phyloP scores from a whole-genome alignment of 768 basidiomycete genomes.

The Pulveroboletus sp. region DNA sequence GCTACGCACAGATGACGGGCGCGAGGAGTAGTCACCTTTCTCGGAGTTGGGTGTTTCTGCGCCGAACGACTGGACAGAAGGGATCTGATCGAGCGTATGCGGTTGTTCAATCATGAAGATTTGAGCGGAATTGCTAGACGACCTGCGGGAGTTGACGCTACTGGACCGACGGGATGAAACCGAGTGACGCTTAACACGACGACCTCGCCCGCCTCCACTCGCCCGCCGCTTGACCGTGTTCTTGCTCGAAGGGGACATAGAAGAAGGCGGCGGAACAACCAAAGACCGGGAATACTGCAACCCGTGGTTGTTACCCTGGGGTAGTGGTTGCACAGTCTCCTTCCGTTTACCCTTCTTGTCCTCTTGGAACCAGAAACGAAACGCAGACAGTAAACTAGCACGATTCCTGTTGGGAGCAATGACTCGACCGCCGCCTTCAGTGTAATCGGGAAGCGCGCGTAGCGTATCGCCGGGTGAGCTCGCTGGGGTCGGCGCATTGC shows the following conservation, averaged over 20 bases:
- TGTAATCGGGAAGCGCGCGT: conserved; percentile 44
- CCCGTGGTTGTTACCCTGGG: conserved; percentile 20
- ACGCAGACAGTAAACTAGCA: conserved; percentile 79
- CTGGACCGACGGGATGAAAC: conserved; percentile 85
- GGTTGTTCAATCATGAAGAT: conserved; percentile 55
- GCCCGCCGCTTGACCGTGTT: conserved; percentile 49
- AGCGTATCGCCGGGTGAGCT: conserved; percentile 54
- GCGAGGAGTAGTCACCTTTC: conserved; percentile 69
- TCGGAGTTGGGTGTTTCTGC: conserved; percentile 89
- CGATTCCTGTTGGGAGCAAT: conserved; percentile 52
- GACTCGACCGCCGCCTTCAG: conserved; percentile 33
- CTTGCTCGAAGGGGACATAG: conserved; percentile 30
- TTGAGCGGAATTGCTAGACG: conserved; percentile 52
- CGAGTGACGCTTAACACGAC: conserved; percentile 66
- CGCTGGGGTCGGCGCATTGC: conserved; percentile 42
- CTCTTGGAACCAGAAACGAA: conserved; percentile 91
- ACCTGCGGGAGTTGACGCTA: conserved; percentile 84
- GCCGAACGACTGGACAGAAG: conserved; percentile 69
- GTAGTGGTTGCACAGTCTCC: conserved; percentile 31
- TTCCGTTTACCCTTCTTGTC: conserved; percentile 87
- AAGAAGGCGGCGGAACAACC: conserved; percentile 20
- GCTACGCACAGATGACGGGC: conserved; percentile 86
- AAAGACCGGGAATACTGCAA: conserved; percentile 26
- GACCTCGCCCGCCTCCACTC: conserved; percentile 44
- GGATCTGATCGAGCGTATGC: conserved; percentile 43